These are phyloP conservation scores for Phytopythium ostracodes DNA, from an alignment of 352 stramenopile genomes.

Conservation along the genomic window DNA sequence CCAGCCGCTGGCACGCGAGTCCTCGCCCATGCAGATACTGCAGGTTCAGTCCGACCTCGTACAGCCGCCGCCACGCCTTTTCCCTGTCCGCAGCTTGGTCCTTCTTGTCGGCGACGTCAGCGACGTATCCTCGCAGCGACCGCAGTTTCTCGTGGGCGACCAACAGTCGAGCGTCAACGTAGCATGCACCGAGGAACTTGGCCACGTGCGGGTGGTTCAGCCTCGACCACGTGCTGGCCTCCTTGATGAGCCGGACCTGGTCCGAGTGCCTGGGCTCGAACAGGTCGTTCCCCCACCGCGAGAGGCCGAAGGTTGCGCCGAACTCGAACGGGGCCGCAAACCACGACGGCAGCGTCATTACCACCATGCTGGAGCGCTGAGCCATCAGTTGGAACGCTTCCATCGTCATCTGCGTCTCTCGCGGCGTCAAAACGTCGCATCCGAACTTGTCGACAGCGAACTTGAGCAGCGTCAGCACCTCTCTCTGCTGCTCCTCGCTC, in stretches of 20 bases:
- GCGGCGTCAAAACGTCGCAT: neutral
- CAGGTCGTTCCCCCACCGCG: constrained; percentile 3
- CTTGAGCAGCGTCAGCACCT: neutral
- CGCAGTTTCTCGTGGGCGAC: constrained; percentile 4
- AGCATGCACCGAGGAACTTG: constrained; percentile 5
- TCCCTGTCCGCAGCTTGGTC: too few species aligned
- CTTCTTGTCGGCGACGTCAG: too few species aligned
- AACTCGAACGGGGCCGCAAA: neutral
- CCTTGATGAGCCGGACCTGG: neutral
- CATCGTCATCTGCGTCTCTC: neutral
- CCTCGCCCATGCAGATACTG: too few species aligned
- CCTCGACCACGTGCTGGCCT: neutral
- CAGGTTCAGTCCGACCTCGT: too few species aligned
- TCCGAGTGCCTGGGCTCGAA: neutral
- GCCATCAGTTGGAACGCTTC: neutral
- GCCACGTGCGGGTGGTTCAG: constrained; percentile 2
- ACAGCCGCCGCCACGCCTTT: neutral
- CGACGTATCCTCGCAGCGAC: too few species aligned
- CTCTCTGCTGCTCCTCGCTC: neutral
- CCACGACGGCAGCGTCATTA: neutral
- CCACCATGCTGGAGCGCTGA: neutral
- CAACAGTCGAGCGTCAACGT: neutral
- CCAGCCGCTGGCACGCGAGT: too few species aligned
- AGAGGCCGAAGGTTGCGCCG: neutral
- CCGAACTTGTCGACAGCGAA: neutral